Conservation (phyloP, 129 eudicot species). For the Erigeron canadensis region DNA sequence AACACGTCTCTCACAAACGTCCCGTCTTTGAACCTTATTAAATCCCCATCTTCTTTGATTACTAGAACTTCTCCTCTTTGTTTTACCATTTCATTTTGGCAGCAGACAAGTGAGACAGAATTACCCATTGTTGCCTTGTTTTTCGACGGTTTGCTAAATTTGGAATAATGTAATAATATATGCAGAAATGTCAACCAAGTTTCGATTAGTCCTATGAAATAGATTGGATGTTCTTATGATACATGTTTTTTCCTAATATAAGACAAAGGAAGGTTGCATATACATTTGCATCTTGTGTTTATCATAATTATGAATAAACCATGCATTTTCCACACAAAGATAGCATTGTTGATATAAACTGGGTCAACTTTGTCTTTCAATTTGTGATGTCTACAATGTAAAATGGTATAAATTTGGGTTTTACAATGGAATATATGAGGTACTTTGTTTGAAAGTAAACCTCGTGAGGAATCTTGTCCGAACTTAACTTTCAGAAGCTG, state of each 20-base stretch:
- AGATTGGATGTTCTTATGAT: slow-evolving; percentile 14
- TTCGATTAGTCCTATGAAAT: slow-evolving; percentile 30
- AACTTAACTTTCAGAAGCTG: not conserved
- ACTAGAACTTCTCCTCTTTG: slow-evolving; percentile 31
- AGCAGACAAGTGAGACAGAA: slow-evolving; percentile 29
- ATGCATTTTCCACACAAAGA: not conserved
- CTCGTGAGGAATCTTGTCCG: slow-evolving; percentile 3
- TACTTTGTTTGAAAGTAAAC: slow-evolving; percentile 15
- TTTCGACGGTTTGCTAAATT: not conserved
- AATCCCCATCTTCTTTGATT: slow-evolving; percentile 39
- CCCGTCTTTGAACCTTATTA: slow-evolving; percentile 36
- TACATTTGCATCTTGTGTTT: slow-evolving; percentile 29
- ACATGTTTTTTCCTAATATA: slow-evolving; percentile 7
- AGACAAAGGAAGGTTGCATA: slow-evolving; percentile 25
- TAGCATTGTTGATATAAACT: slow-evolving; percentile 11
- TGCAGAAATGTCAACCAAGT: slow-evolving; percentile 16
- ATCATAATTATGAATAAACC: too few species aligned
- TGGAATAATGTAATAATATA: slow-evolving; percentile 24
- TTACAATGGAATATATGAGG: slow-evolving; percentile 16
- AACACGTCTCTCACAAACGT: slow-evolving; percentile 31
- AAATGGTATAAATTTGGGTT: slow-evolving; percentile 17
- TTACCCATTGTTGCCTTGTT: slow-evolving; percentile 27
- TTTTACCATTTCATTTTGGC: slow-evolving; percentile 26
- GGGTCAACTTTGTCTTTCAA: slow-evolving; percentile 24
- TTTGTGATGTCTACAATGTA: slow-evolving; percentile 30